A percentile compares a stretch with the other conserved stretches of the same genome.
Evolutionary conservation across 352 stramenopile genomes (phyloP).

Genomic region (Phytopythium chamaehyphon): DNA sequence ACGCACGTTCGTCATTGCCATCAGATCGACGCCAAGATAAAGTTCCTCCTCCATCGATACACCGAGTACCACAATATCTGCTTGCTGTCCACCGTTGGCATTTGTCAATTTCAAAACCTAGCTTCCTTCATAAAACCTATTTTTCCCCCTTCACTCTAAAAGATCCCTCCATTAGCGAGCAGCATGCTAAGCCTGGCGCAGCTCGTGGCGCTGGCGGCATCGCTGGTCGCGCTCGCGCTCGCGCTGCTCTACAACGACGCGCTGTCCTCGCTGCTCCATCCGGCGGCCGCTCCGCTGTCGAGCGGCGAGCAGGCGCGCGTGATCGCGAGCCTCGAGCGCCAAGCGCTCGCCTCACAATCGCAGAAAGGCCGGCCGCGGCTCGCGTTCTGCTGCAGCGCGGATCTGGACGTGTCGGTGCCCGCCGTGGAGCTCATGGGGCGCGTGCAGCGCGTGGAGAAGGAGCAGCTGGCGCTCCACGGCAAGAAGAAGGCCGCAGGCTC

Average conservation of each 20-base stretch:
- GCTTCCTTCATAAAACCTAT: background rate
- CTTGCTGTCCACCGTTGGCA: no score
- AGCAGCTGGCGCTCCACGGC: conserved; percentile 28
- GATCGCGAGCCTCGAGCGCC: conserved; percentile 59
- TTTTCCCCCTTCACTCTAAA: background rate
- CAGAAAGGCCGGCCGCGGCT: conserved; percentile 28
- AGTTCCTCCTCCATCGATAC: no score
- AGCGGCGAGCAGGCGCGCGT: conserved; percentile 58
- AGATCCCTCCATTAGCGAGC: background rate
- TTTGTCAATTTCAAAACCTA: no score
- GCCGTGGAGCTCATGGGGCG: conserved; percentile 72
- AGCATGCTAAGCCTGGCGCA: conserved; percentile 28
- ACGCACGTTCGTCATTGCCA: no score
- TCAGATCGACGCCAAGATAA: no score
- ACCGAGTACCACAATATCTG: no score
- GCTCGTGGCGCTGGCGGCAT: conserved; percentile 47
- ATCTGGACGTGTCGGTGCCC: conserved; percentile 73
- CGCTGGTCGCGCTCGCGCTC: conserved; percentile 39
- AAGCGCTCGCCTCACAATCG: conserved; percentile 28
- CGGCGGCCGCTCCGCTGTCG: conserved; percentile 25
- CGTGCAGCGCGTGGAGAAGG: conserved; percentile 38
- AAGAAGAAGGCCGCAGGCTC: no score
- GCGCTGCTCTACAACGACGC: conserved; percentile 63
- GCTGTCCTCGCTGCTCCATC: conserved; percentile 42
- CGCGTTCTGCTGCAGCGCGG: conserved; percentile 80